Evolutionary conservation across 441 rosid species (phyloP), one percentile per base, ranked within the genome.

Genomic region (Biscutella auriculata): DNA sequence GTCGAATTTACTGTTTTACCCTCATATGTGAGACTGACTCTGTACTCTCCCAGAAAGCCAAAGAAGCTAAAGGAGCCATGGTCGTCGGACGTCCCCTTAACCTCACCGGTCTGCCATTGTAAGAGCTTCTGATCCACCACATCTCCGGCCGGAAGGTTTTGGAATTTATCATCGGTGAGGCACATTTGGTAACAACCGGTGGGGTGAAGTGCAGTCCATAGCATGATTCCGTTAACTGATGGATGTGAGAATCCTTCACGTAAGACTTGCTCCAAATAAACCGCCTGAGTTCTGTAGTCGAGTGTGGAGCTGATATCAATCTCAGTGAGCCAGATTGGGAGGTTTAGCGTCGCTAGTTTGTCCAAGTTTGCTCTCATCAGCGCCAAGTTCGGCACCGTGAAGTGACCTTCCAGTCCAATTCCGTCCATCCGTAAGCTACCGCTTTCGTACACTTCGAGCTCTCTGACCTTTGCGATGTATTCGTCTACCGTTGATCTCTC

Each of bases 211-310:
- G 97, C 95, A 0, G 89, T 76, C 95, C 95, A 90, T 4, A 83
- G 77, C 73, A 85, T 77, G 16, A 90, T 87, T 53, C 97, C 89
- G 9, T 77, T 68, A 61, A 90, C 76, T 0, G 84, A 72, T 17
- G 88, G 94, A 44, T 85, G 94, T 6, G 95, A 90, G 66, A 81
- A 90, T 23, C 94, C 97, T 77, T 90, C 97, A 57, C 82, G 80
- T 51, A 85, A 11, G 40, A 85, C 94, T 73, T 83, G 77, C 34
- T 90, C 95, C 17, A 85, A 71, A 61, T 82, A 78, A 4, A 61
- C 9, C n/a, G 81, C 95, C 91, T 88, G 89, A 35, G 79, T 72
- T 46, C 60, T 47, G 40, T 68, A 48, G 63, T 75, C 81, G 4
- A 80, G 73, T 8, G 42, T 56, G 5, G n/a, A 44, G 67, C 79